Base-by-base conservation (phyloP, 2,329 filamentous ascomycete species). In the Chaetomiaceae sp. region DNA sequence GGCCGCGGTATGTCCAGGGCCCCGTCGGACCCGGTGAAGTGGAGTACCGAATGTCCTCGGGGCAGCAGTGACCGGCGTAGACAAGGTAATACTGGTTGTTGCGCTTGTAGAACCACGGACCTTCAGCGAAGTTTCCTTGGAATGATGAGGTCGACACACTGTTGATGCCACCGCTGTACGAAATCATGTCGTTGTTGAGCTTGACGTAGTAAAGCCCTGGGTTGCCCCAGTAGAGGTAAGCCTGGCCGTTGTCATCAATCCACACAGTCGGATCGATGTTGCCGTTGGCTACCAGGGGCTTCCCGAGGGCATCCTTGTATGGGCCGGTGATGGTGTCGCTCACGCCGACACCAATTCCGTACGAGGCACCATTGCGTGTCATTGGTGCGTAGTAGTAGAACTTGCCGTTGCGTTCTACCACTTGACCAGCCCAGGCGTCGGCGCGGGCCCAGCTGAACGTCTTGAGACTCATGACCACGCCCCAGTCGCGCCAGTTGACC, bases 151-250 rank as follows among this genome's bases (percentile, higher is more conserved):
- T n/a, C n/a, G n/a, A n/a, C n/a, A n/a, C 24, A 11, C n/a, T 42
- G 32, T 12, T 36, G 10, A 42, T 29, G 15, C 4, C 7, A 26
- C 60, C 62, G 33, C 54, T 58, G 51, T 62, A 65, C 3, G 63
- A 66, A 10, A 65, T 55, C 67, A 69, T 69, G 55, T 69, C 66
- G 9, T 56, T 50, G 54, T 69, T 69, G 14, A 70, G 50, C 51
- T 60, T 65, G 29, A 68, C 64, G 45, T 68, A 69, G 51, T 56
- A 63, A 29, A 66, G 56, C 18, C 58, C 51, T 20, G 67, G 63
- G 33, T 67, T 66, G 22, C 66, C 67, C 56, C 65, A 68, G 57
- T 68, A 69, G 45, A 70, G 54, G 58, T 69, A 70, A 0, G 65
- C 67, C 53, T 69, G 67, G 37, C 65, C 68, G 38, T 69, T 63